phyloP scores from a whole-genome alignment of 257 asterid species.

The Capsicum chinense region DNA sequence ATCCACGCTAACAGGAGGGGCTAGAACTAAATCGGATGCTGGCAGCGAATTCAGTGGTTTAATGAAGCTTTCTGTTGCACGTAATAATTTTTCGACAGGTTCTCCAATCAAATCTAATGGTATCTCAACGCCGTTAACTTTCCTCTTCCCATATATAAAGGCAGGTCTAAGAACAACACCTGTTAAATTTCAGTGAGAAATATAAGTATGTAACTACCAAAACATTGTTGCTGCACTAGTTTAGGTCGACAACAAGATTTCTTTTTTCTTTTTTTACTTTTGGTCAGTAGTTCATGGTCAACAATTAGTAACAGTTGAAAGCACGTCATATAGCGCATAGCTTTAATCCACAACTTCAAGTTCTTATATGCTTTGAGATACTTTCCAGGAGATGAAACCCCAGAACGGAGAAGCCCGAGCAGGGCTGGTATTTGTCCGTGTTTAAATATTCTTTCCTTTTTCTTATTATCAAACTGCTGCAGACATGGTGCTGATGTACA shows the following conservation, averaged over 20 bases:
- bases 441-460: neutral
- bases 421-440: neutral
- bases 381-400: neutral
- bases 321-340: neutral
- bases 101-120: slow-evolving; percentile 88
- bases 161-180: slow-evolving; percentile 94
- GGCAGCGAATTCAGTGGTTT: slow-evolving; percentile 85
- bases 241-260: neutral
- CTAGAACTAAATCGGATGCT: slow-evolving; percentile 82
- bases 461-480: neutral
- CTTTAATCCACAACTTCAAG: neutral
- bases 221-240: neutral
- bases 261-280: neutral
- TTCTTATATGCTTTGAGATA: neutral
- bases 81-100: slow-evolving; percentile 74
- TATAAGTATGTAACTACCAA: neutral
- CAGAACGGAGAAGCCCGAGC: neutral
- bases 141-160: slow-evolving; percentile 89
- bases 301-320: neutral
- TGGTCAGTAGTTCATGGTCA: neutral
- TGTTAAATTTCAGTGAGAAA: slow-evolving; percentile 39
- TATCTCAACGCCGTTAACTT: slow-evolving; percentile 78
- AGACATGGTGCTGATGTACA: neutral
- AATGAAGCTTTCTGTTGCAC: slow-evolving; percentile 64
- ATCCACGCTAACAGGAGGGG: slow-evolving; percentile 90